These are phyloP conservation scores for Lizonia empirigonia DNA, from an alignment of 2,329 filamentous ascomycete species.

Conservation along the genomic window DNA sequence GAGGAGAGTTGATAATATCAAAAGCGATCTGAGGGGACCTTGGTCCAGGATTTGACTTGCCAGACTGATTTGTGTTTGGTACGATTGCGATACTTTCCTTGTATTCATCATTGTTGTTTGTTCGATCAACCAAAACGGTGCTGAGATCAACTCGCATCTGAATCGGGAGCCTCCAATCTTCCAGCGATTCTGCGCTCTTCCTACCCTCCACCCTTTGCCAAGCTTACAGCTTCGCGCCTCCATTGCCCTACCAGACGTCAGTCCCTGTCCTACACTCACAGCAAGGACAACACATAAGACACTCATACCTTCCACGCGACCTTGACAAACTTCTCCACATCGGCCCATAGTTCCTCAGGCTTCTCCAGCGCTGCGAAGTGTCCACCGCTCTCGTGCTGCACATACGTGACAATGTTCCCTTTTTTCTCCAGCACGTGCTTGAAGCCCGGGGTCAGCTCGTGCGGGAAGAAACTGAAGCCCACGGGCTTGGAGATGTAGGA, in stretches of 20 bases:
- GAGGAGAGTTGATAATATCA: too few species aligned
- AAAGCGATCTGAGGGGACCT: too few species aligned
- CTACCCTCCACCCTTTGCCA: neutral
- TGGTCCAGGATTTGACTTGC: too few species aligned
- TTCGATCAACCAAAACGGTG: too few species aligned
- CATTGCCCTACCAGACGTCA: constrained; percentile 1
- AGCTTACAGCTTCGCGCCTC: constrained; percentile 1
- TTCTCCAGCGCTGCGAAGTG: constrained; percentile 61
- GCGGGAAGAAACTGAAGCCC: constrained; percentile 53
- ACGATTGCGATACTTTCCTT: too few species aligned
- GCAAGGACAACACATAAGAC: too few species aligned
- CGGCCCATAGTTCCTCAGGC: constrained; percentile 50
- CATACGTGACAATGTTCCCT: constrained; percentile 48
- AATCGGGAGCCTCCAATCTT: too few species aligned
- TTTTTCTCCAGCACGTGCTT: constrained; percentile 46
- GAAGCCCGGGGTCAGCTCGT: constrained; percentile 50
- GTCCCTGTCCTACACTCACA: too few species aligned
- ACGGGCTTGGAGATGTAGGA: constrained; percentile 46
- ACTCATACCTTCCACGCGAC: constrained; percentile 45
- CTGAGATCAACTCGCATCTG: too few species aligned
- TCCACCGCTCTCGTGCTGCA: constrained; percentile 54
- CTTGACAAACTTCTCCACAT: constrained; percentile 54
- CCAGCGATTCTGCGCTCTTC: neutral
- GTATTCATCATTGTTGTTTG: too few species aligned
- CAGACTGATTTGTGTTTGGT: too few species aligned